A percentile compares a stretch with the other conserved stretches of the same genome.
Conservation (phyloP, 192 early-diverging fungal genomes). For the Backusella macrospora region DNA sequence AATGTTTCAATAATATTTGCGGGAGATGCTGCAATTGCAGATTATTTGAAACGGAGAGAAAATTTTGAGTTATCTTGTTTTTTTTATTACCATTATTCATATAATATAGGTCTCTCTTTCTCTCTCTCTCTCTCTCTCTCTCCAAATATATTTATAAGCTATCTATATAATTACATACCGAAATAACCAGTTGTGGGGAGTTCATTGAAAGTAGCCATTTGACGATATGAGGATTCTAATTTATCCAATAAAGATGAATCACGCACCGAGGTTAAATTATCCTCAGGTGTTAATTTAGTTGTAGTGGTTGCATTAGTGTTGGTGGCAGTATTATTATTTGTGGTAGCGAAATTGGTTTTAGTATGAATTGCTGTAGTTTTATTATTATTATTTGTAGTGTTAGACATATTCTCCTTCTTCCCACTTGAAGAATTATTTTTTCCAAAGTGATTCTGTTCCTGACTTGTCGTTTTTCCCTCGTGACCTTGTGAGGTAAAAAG, state of each 20-base stretch:
- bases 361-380: not conserved
- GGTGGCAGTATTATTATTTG: not conserved
- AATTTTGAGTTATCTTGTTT: constrained; percentile 7
- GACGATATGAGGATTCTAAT: constrained; percentile 27
- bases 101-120: not conserved
- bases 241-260: constrained; percentile 35
- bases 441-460: not conserved
- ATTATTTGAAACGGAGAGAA: not conserved
- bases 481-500: constrained; percentile 20
- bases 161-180: constrained; percentile 19
- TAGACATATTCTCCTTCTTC: not conserved
- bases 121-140: not conserved
- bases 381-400: not conserved
- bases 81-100: constrained; percentile 17
- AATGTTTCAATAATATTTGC: not conserved
- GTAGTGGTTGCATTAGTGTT: too few species aligned
- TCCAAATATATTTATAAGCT: not conserved
- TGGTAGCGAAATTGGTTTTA: not conserved
- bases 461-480: constrained; percentile 14
- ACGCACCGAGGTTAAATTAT: constrained; percentile 28
- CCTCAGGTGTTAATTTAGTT: constrained; percentile 28
- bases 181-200: constrained; percentile 20
- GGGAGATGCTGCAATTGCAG: not conserved
- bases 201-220: constrained; percentile 14
- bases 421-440: not conserved